These are phyloP conservation scores for Chaetomium olivaceum DNA, from an alignment of 2,329 filamentous ascomycete genomes.

Conservation along the genomic window DNA sequence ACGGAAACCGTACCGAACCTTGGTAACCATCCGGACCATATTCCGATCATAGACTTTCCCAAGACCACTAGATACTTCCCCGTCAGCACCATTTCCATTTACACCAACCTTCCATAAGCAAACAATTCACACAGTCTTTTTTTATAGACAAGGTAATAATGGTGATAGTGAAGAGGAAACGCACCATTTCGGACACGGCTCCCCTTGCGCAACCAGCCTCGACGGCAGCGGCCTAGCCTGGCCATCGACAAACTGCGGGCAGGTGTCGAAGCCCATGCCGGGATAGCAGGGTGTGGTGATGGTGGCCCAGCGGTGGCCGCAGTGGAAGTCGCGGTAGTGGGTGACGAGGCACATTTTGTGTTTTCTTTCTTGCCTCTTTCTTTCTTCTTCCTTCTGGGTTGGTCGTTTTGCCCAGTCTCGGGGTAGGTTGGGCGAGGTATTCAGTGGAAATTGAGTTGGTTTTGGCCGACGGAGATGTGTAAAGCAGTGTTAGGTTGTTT, in stretches of 20 bases:
- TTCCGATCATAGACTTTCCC: slow-evolving; percentile 50
- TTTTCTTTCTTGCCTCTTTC: not conserved
- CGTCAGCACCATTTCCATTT: not conserved
- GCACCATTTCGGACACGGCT: slow-evolving; percentile 46
- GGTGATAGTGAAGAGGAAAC: not conserved
- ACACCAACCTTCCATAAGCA: not conserved
- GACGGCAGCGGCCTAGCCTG: slow-evolving; percentile 41
- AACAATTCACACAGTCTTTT: too few species aligned
- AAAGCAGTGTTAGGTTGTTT: not conserved
- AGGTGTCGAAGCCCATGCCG: slow-evolving; percentile 53
- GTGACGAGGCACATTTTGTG: slow-evolving; percentile 50
- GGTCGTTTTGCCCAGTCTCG: not conserved
- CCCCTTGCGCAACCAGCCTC: slow-evolving; percentile 38
- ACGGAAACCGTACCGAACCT: slow-evolving; percentile 47
- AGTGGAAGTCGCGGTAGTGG: slow-evolving; percentile 51
- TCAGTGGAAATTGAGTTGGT: not conserved
- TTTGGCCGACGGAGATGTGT: not conserved
- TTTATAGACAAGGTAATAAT: too few species aligned
- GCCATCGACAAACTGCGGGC: slow-evolving; percentile 43
- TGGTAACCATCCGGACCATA: slow-evolving; percentile 47
- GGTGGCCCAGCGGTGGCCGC: slow-evolving; percentile 55
- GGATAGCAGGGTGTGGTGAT: slow-evolving; percentile 51
- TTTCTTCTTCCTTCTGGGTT: not conserved
- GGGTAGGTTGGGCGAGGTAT: not conserved
- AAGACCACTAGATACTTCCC: slow-evolving; percentile 34